Evolutionary conservation across 805 yeast species (phyloP).

Genomic region (Pichia kluyveri): DNA sequence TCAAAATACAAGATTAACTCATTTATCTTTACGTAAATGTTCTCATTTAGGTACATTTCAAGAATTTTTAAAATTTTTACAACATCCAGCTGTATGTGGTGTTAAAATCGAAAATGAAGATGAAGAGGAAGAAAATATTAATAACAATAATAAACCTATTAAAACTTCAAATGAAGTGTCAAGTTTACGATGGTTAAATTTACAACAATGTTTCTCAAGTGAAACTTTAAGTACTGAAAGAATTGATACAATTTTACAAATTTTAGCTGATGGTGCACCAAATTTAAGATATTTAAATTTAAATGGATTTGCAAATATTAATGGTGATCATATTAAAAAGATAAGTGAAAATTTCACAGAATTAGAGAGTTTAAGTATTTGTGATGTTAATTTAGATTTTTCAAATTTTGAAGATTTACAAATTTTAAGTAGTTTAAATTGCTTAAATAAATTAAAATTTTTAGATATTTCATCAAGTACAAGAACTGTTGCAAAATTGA

Average conservation of each 20-base stretch:
- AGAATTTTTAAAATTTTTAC: slow-evolving; percentile 59
- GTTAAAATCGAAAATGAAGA: slow-evolving; percentile 6
- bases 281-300: slow-evolving; percentile 39
- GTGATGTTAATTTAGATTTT: slow-evolving; percentile 5
- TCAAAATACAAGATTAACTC: slow-evolving; percentile 53
- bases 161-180: slow-evolving; percentile 9
- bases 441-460: slow-evolving; percentile 4
- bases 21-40: slow-evolving; percentile 59
- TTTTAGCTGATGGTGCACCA: slow-evolving; percentile 25
- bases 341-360: slow-evolving; percentile 32
- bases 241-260: slow-evolving; percentile 3
- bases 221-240: slow-evolving; percentile 14
- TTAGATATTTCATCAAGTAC: slow-evolving; percentile 5
- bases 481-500: slow-evolving; percentile 1
- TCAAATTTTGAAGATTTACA: slow-evolving; percentile 13
- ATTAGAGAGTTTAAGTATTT: slow-evolving; percentile 30
- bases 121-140: slow-evolving; percentile 6
- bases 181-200: slow-evolving; percentile 38
- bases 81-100: slow-evolving; percentile 49
- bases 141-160: neutral
- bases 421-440: slow-evolving; percentile 48
- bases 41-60: slow-evolving; percentile 58
- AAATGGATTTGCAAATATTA: slow-evolving; percentile 41
- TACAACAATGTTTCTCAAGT: slow-evolving; percentile 46
- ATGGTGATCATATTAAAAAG: slow-evolving; percentile 27